Conservation (phyloP, 257 asterid genomes). For the Primulina huaijiensis region DNA sequence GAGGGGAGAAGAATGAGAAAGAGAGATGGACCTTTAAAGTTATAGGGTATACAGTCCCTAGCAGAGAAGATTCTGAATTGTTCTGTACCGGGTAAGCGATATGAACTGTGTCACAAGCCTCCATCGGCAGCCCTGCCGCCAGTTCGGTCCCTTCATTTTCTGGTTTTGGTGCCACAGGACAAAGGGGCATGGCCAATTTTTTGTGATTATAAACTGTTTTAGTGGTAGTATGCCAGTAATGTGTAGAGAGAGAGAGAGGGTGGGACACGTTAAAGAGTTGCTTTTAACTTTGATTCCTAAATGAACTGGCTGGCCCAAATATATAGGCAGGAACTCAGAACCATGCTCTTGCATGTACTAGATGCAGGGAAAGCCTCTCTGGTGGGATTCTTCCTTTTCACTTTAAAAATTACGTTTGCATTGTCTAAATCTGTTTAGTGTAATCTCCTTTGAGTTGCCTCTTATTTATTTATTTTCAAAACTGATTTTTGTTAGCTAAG, state of each 20-base stretch:
- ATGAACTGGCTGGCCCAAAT: slow-evolving; percentile 49
- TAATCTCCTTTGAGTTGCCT: slow-evolving; percentile 25
- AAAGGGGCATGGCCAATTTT: slow-evolving; percentile 55
- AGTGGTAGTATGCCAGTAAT: slow-evolving; percentile 29
- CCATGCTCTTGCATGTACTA: slow-evolving; percentile 33
- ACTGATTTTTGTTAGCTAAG: neutral
- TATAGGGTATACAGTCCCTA: slow-evolving; percentile 49
- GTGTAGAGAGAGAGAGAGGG: slow-evolving; percentile 10
- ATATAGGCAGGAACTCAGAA: slow-evolving; percentile 43
- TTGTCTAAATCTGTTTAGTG: slow-evolving; percentile 36
- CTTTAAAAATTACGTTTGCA: slow-evolving; percentile 42
- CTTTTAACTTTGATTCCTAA: slow-evolving; percentile 42
- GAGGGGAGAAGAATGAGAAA: slow-evolving; percentile 17
- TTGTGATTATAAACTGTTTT: slow-evolving; percentile 19
- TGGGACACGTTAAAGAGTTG: slow-evolving; percentile 32
- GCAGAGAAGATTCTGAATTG: slow-evolving; percentile 52
- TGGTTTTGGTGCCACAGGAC: slow-evolving; percentile 56
- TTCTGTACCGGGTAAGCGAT: slow-evolving; percentile 39
- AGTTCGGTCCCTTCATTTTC: slow-evolving; percentile 39
- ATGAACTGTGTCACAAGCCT: slow-evolving; percentile 31
- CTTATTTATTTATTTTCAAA: slow-evolving; percentile 1
- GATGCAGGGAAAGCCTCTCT: slow-evolving; percentile 50
- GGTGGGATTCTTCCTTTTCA: slow-evolving; percentile 59
- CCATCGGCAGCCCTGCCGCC: slow-evolving; percentile 37
- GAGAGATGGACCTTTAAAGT: slow-evolving; percentile 58